Base-by-base conservation (phyloP, 352 stramenopile species). In the Saprolegnia parasitica region DNA sequence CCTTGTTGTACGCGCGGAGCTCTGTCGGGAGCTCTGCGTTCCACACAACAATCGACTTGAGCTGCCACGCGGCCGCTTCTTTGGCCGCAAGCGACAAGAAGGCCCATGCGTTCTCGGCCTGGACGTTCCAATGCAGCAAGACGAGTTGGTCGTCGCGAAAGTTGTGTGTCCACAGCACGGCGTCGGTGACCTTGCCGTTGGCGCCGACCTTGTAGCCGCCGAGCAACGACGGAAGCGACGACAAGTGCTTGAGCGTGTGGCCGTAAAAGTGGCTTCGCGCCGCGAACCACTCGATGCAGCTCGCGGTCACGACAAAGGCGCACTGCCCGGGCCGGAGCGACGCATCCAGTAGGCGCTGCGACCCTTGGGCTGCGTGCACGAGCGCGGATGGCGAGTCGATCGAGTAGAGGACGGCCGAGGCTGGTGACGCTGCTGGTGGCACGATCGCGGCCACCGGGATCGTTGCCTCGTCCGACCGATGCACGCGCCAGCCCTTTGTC, bases 101-200 rank as follows among this genome's bases (percentile, higher is more conserved):
- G 1, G 40, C 40, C 18, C 32, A 20, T 39, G 49, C 39, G 20
- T 13, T 20, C 11, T 21, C 37, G 8, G 29, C 4, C 10, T 20
- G 10, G 58, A 49, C 40, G 21, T 40, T 35, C 32, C 58, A 66
- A 39, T 39, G 58, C 58, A 66, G 20, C 8, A 66, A 20, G 11
- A 49, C 20, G 39, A 66, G 45, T 11, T 13, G 1, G 23, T 54
- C n/a, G 39, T 55, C 1, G 16, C 24, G 20, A 39, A 56, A 66
- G 39, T 66, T 39, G 5, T 66, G 58, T 13, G 58, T 66, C 58
- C 58, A 66, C 13, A 66, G 37, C 32, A 55, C 49, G 45, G 26
- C 47, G 18, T 46, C 20, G 0, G 24, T n/a, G 35, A 42, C 0
- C 10, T 16, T 24, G 56, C 13, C 58, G 20, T 55, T 16, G 58